Evolutionary conservation across 23 red algal species (phyloP), one percentile per base, ranked within the genome.

Genomic region (Gracilaria vermiculophylla): DNA sequence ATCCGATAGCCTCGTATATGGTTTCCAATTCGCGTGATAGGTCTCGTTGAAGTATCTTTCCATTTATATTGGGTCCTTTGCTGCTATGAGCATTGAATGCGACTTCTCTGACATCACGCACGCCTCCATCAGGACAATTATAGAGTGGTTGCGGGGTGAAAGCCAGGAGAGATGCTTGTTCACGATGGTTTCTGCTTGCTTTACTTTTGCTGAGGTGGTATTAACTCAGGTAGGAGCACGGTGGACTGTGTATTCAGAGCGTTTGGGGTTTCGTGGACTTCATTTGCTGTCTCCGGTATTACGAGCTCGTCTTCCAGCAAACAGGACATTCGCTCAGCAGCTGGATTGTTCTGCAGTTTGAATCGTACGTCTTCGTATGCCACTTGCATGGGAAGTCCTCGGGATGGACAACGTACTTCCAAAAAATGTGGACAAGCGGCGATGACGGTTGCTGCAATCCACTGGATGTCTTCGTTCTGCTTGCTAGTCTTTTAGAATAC

Each of bases 301-400:
- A 23, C 19, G 67, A 85, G 80, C 57, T 85, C 80, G 37, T 85
- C 80, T 43, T 85, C 80, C 11, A 85, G 80, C 21, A 58, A 85
- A 53, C 57, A 85, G 61, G 23, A 51, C 12, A 85, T 67, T n/a
- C 69, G 61, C 50, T 85, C 61, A 9, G 35, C 50, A 42, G 58
- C 27, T 12, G 69, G 54, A 19, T 13, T 11, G 36, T 19, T 19
- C 6, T 9, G 37, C 13, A 60, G 80, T 52, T 25, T 41, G 47
- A 69, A 57, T 34, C 80, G 80, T 49, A 45, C 48, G 32, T 85
- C 37, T 70, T 85, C 80, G 42, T 85, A 69, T 69, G 80, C 42
- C 37, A 67, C 27, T 27, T 25, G 37, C 56, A 85, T 71, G 23
- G 80, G 80, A 13, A 12, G 19, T 29, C n/a, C 19, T 60, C 6